phyloP scores from a whole-genome alignment of 345 rosid species.

The Corchorus capsularis region DNA sequence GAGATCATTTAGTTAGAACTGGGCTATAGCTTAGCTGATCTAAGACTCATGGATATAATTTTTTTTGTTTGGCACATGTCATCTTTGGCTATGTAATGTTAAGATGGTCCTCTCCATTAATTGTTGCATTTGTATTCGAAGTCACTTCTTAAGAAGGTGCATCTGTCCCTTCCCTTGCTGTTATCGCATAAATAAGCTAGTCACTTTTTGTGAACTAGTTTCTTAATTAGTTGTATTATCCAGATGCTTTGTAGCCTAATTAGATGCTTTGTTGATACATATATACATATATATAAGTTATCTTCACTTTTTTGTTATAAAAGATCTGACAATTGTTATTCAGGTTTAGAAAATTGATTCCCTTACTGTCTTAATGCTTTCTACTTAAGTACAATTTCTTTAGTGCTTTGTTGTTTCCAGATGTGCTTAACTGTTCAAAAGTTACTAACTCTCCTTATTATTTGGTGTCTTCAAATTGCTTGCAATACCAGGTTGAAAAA shows the following conservation, averaged over 20 bases:
- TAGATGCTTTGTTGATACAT: not conserved
- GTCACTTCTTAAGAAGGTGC: not conserved
- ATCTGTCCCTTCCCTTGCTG: not conserved
- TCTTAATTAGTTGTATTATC: not conserved
- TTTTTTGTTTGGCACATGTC: not conserved
- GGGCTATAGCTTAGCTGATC: not conserved
- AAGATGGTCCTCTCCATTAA: no score
- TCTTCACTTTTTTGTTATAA: not conserved
- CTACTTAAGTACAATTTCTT: not conserved
- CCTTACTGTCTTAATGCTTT: not conserved
- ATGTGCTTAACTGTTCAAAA: not conserved
- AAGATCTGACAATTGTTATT: not conserved
- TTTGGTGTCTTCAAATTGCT: conserved; percentile 1
- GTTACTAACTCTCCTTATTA: not conserved
- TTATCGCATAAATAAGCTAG: not conserved
- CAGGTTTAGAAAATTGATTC: not conserved
- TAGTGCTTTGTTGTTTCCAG: not conserved
- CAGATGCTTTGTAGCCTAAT: not conserved
- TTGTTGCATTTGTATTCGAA: not conserved
- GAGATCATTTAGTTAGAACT: not conserved
- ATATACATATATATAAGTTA: not conserved
- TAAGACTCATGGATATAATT: not conserved
- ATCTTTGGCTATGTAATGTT: not conserved
- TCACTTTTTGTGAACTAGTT: no score
- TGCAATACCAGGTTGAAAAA: conserved; percentile 56